A percentile compares a stretch with the other conserved stretches of the same genome.
These are phyloP conservation scores for Medicago arabica DNA, from an alignment of 306 rosid genomes.

Conservation along the genomic window DNA sequence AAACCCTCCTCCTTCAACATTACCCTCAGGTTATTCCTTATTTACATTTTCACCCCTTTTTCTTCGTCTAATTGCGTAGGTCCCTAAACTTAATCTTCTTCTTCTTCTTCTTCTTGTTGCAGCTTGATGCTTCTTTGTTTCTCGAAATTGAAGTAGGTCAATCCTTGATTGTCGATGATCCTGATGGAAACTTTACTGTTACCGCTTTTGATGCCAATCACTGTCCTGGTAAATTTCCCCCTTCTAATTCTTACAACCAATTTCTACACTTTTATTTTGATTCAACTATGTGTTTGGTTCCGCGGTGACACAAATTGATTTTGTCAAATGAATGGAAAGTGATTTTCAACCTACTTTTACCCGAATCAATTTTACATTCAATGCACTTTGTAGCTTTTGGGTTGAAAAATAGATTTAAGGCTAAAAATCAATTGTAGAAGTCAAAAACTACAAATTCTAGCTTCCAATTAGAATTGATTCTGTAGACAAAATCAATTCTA, in stretches of 20 bases:
- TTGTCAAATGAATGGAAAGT: too few species aligned
- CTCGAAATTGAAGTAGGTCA: constrained; percentile 61
- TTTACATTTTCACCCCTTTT: background rate
- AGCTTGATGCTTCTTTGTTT: constrained; percentile 62
- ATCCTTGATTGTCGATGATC: constrained; percentile 57
- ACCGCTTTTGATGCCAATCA: constrained; percentile 80
- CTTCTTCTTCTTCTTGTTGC: constrained; percentile 9
- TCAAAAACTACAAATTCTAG: too few species aligned
- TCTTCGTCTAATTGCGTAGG: background rate
- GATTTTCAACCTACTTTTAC: too few species aligned
- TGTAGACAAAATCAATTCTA: too few species aligned
- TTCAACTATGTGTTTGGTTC: too few species aligned
- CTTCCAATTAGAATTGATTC: too few species aligned
- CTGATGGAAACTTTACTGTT: constrained; percentile 62
- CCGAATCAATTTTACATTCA: too few species aligned
- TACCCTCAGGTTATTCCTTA: constrained; percentile 49
- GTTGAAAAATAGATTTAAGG: too few species aligned
- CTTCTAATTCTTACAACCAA: background rate
- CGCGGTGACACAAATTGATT: too few species aligned
- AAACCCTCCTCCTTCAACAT: constrained; percentile 59
- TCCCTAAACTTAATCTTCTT: background rate
- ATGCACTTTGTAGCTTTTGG: too few species aligned
- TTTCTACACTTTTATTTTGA: constrained; percentile 11
- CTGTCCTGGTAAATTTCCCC: constrained; percentile 61
- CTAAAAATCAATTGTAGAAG: too few species aligned